phyloP scores from a whole-genome alignment of 805 yeast species.

The Candida nanaspora region DNA sequence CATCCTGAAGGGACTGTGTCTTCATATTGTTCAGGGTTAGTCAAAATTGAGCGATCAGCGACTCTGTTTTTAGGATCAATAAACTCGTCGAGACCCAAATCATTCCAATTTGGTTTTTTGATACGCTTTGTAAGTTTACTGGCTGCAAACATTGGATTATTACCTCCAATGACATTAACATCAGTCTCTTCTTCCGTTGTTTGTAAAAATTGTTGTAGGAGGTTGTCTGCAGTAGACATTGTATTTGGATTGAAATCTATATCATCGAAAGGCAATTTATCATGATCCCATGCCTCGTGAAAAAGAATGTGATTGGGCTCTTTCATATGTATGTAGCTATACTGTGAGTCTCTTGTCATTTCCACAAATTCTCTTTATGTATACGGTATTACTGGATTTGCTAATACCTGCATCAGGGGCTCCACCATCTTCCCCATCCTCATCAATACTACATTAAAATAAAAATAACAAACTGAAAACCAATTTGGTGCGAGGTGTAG shows the following conservation, averaged over 20 bases:
- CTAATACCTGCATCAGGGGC: not conserved
- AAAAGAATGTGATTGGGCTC: conserved; percentile 23
- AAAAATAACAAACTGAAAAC: too few species aligned
- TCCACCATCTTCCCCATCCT: too few species aligned
- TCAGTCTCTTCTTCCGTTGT: conserved; percentile 23
- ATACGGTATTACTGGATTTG: not conserved
- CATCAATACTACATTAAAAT: too few species aligned
- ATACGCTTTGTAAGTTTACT: conserved; percentile 19
- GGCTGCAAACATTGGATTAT: conserved; percentile 21
- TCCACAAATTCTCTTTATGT: not conserved
- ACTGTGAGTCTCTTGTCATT: conserved; percentile 22
- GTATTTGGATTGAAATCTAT: conserved; percentile 19
- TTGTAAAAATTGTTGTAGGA: conserved; percentile 21
- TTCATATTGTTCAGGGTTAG: conserved; percentile 12
- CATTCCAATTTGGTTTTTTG: conserved; percentile 24
- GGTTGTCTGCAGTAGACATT: conserved; percentile 12
- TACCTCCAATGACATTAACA: conserved; percentile 13
- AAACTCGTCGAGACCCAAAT: conserved; percentile 18
- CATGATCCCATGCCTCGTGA: conserved; percentile 25
- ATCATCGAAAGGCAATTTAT: conserved; percentile 24
- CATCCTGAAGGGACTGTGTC: not conserved
- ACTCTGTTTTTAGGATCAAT: conserved; percentile 9
- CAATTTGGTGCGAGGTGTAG: too few species aligned
- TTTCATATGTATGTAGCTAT: conserved; percentile 22
- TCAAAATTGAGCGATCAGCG: conserved; percentile 19